Evolutionary conservation across 1,284 basidiomycete genomes (phyloP).

Genomic region (Trichosporon sp.): DNA sequence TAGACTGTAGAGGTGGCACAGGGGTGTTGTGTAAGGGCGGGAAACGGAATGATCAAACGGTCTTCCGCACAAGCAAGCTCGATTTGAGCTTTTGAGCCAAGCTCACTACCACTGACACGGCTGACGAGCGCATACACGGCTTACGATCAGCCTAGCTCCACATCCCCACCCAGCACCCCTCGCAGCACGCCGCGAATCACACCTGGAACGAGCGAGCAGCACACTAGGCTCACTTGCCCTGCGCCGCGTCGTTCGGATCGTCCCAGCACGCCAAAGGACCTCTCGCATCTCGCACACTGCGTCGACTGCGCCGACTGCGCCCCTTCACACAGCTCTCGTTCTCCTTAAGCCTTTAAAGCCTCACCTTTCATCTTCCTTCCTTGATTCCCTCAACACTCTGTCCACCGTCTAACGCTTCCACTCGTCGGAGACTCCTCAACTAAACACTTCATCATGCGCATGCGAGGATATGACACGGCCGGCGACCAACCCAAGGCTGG

Average conservation of each 20-base stretch:
- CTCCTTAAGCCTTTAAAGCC: neutral
- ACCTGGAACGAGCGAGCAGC: neutral
- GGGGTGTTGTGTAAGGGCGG: no score
- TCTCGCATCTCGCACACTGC: neutral
- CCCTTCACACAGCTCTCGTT: neutral
- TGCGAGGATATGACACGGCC: constrained; percentile 16
- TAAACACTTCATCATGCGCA: constrained; percentile 20
- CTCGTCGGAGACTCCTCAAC: neutral
- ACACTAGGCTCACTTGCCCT: no score
- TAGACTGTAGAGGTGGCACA: no score
- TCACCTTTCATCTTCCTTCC: neutral
- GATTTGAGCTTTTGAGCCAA: no score
- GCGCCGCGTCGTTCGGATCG: no score
- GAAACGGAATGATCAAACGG: no score
- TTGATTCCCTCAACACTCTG: neutral
- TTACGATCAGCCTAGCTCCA: neutral
- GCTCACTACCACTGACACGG: no score
- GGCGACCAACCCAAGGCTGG: neutral
- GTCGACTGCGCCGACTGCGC: no score
- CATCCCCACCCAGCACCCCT: no score
- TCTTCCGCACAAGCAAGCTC: no score
- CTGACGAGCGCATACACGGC: neutral
- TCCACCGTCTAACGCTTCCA: neutral
- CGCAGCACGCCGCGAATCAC: neutral
- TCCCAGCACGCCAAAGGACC: neutral